Evolutionary conservation across 345 rosid genomes (phyloP).

Genomic region (Crucihimalaya himalaica): DNA sequence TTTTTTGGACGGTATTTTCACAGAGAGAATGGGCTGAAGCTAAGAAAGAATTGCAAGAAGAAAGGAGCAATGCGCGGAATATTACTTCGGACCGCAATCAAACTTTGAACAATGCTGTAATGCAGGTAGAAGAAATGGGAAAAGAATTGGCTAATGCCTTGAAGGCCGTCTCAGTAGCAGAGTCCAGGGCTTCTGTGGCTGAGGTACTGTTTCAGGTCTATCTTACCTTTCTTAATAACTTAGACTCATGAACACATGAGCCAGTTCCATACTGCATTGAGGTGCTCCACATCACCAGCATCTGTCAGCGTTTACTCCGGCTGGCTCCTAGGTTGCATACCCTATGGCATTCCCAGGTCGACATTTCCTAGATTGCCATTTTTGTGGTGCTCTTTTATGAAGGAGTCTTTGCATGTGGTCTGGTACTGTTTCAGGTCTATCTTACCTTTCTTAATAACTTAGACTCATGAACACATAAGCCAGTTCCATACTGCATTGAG

Average conservation of each 20-base stretch:
- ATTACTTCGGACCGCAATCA: conserved; percentile 69
- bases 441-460: conserved; percentile 18
- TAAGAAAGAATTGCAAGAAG: conserved; percentile 84
- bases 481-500: conserved; percentile 17
- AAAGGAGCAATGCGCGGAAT: conserved; percentile 64
- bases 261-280: conserved; percentile 14
- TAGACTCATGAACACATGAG: conserved; percentile 10
- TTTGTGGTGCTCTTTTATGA: conserved; percentile 19
- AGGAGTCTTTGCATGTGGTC: conserved; percentile 24
- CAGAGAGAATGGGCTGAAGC: conserved; percentile 98
- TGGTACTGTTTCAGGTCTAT: conserved; percentile 27
- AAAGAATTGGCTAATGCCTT: conserved; percentile 73
- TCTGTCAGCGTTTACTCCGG: not conserved
- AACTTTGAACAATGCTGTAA: conserved; percentile 69
- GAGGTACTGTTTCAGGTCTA: conserved; percentile 58
- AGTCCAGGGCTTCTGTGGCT: conserved; percentile 80
- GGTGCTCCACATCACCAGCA: not conserved
- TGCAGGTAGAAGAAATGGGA: conserved; percentile 84
- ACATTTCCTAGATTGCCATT: not conserved
- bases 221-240: conserved; percentile 19
- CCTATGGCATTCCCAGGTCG: not conserved
- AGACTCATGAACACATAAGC: conserved; percentile 9
- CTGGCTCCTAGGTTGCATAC: conserved; percentile 13
- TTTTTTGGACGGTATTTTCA: conserved; percentile 24
- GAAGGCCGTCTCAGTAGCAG: conserved; percentile 79